These are phyloP conservation scores for Aspergillus heteromorphus DNA, from an alignment of 495 filamentous ascomycete genomes.

Conservation along the genomic window DNA sequence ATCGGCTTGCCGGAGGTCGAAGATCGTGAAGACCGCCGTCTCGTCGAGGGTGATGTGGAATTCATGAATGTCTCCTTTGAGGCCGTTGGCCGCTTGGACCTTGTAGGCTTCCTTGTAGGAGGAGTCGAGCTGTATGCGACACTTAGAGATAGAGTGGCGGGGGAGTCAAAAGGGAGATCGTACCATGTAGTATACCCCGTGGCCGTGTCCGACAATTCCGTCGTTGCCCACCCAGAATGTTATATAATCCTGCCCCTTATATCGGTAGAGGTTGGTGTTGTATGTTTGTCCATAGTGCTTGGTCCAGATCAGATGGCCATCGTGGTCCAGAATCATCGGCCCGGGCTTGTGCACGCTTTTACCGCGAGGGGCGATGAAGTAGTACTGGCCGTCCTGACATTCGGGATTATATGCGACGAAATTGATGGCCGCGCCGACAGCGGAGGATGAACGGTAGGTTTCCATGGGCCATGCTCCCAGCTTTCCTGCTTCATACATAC, in stretches of 20 bases:
- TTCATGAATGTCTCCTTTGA: slow-evolving; percentile 39
- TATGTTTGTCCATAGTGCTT: slow-evolving; percentile 31
- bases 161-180: slow-evolving; percentile 2
- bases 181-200: slow-evolving; percentile 47
- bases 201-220: slow-evolving; percentile 41
- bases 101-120: slow-evolving; percentile 42
- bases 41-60: slow-evolving; percentile 43
- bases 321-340: slow-evolving; percentile 40
- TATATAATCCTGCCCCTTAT: slow-evolving; percentile 38
- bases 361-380: slow-evolving; percentile 40
- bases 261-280: slow-evolving; percentile 37
- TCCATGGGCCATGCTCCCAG: slow-evolving; percentile 37
- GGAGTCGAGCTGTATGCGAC: slow-evolving; percentile 35
- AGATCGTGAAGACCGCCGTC: slow-evolving; percentile 48
- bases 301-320: slow-evolving; percentile 42
- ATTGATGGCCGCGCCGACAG: slow-evolving; percentile 36
- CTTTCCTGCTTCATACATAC: slow-evolving; percentile 25
- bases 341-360: slow-evolving; percentile 28
- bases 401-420: slow-evolving; percentile 23
- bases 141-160: background rate
- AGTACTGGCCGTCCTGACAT: slow-evolving; percentile 35
- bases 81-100: slow-evolving; percentile 29
- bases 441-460: slow-evolving; percentile 29
- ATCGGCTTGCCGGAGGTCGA: slow-evolving; percentile 37
- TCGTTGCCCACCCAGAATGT: slow-evolving; percentile 50